Evolutionary conservation across 2,329 filamentous ascomycete species (phyloP).

Genomic region (Diplodia corticola): DNA sequence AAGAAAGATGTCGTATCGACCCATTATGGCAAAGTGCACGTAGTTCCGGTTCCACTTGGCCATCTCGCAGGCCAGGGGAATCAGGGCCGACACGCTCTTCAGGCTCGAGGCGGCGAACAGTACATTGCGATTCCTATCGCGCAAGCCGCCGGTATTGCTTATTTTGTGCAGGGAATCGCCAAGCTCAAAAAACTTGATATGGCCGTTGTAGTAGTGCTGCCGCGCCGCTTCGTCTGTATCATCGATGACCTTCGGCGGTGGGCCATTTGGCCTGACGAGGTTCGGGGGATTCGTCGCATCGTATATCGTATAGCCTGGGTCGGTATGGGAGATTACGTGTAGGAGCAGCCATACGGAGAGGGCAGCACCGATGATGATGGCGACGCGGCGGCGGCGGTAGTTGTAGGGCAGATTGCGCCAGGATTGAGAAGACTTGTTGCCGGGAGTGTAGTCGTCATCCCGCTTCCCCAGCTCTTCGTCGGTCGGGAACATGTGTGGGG

Average conservation of each 20-base stretch:
- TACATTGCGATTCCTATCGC: conserved; percentile 64
- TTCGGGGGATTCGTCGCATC: background rate
- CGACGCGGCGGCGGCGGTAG: conserved; percentile 53
- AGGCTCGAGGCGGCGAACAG: conserved; percentile 77
- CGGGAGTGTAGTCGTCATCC: conserved; percentile 60
- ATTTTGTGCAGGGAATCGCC: conserved; percentile 63
- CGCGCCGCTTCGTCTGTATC: conserved; percentile 30
- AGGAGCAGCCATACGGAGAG: conserved; percentile 64
- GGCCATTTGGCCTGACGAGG: conserved; percentile 27
- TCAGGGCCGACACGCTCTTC: conserved; percentile 67
- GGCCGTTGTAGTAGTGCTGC: conserved; percentile 64
- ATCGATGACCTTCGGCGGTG: conserved; percentile 27
- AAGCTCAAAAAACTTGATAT: conserved; percentile 67
- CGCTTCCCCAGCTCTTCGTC: conserved; percentile 67
- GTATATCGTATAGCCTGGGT: background rate
- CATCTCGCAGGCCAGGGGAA: conserved; percentile 90
- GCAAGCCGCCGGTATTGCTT: conserved; percentile 54
- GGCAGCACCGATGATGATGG: conserved; percentile 40
- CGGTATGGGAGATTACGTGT: conserved; percentile 47
- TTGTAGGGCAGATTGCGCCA: conserved; percentile 36
- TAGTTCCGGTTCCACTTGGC: conserved; percentile 64
- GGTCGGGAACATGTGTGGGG: conserved; percentile 43
- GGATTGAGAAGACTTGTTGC: conserved; percentile 35
- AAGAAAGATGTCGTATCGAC: conserved; percentile 68
- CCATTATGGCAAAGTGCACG: conserved; percentile 81